Conservation (phyloP, 148 eudicot genomes). For the Salicornia ramosissima region DNA sequence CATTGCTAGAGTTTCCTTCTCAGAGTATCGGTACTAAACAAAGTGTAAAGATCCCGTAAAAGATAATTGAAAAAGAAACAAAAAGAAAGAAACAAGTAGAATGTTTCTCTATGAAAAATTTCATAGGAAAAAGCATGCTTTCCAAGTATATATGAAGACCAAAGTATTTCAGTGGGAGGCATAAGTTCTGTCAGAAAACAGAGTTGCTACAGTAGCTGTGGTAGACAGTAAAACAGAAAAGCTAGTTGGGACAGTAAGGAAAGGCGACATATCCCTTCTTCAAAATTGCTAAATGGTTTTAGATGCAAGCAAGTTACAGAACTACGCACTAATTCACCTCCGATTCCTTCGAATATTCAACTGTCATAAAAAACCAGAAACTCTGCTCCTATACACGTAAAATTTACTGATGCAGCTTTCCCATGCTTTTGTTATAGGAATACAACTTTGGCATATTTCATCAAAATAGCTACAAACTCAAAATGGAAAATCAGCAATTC, state of each 20-base stretch:
- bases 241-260: conserved; percentile 35
- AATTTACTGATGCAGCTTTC: neutral
- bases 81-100: neutral
- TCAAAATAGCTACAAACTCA: conserved; percentile 15
- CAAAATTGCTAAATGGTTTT: conserved; percentile 24
- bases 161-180: conserved; percentile 38
- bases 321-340: too few species aligned
- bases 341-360: neutral
- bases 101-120: conserved; percentile 20
- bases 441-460: conserved; percentile 23
- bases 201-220: conserved; percentile 37
- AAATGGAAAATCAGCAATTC: conserved; percentile 26
- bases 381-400: neutral
- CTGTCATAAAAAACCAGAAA: neutral
- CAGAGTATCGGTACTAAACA: conserved; percentile 34
- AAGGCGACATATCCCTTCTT: conserved; percentile 31
- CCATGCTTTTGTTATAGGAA: conserved; percentile 20
- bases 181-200: conserved; percentile 24
- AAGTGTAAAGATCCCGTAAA: neutral
- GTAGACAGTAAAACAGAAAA: conserved; percentile 26
- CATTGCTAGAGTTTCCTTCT: conserved; percentile 34
- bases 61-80: neutral
- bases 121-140: conserved; percentile 20
- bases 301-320: conserved; percentile 24
- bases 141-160: conserved; percentile 28